Evolutionary conservation across 352 stramenopile genomes (phyloP), one percentile per base, ranked within the genome.

Genomic region (Phytophthora kernoviae): DNA sequence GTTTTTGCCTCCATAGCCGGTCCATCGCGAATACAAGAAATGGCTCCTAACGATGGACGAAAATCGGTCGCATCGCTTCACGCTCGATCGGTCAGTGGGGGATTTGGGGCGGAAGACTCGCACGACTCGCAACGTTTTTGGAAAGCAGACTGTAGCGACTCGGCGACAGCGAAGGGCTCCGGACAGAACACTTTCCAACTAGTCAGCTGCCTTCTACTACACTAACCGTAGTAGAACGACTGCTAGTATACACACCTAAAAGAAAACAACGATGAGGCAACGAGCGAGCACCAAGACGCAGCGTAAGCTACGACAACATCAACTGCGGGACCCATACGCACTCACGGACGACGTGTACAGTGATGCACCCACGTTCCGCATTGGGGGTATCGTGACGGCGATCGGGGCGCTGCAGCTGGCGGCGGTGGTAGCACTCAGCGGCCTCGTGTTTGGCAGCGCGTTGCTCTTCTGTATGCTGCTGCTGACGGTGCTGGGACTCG

Each of bases 401-500:
- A 51, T 66, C 12, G 64, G 70, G 17, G 58, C 69, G 54, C 33
- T 79, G 57, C 62, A 82, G 67, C 44, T 73, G 11, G 54, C 68
- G 41, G 49, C 46, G 43, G 58, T 36, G 8, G 39, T 73, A 18
- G 54, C 57, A 34, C 41, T 79, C 6, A 43, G 60, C 42, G 70
- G 70, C 54, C 65, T 74, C 45, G 43, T 81, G 39, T 80, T 83
- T 42, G 71, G 77, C 33, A 47, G 61, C 30, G 68, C 64, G 34
- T 20, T 84, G 21, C 47, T 86, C 50, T 75, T 86, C 36, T 79
- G 70, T 36, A 44, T 51, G 9, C 27, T 74, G 24, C 24, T 76
- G 15, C 15, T 80, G 26, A 54, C 39, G 45, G 55, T 37, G 21
- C 3, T 81, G 27, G 64, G 62, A 0, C 12, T 77, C 9, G 34